phyloP scores from a whole-genome alignment of 228 moss, liverwort and hornwort genomes.

The Sphagnum fallax region DNA sequence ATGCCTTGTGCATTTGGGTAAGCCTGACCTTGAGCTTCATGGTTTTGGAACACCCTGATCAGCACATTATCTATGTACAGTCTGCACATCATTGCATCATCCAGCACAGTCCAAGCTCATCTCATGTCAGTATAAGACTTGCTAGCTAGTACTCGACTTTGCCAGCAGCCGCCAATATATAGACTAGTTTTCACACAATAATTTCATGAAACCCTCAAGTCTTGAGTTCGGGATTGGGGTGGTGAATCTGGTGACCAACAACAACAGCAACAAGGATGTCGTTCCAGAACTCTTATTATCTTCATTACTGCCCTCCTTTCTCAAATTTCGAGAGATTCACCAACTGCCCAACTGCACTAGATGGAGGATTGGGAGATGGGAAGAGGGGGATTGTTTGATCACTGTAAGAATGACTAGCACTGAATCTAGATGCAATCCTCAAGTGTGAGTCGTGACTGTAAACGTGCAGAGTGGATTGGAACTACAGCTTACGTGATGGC shows the following conservation, averaged over 20 bases:
- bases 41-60: slow-evolving; percentile 47
- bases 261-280: neutral
- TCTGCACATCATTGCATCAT: slow-evolving; percentile 9
- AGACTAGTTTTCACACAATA: too few relatives aligned
- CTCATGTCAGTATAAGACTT: too few relatives aligned
- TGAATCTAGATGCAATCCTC: neutral
- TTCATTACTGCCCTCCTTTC: too few relatives aligned
- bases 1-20: slow-evolving; percentile 48
- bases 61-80: slow-evolving; percentile 46
- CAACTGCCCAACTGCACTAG: too few relatives aligned
- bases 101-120: neutral
- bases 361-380: neutral
- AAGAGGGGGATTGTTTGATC: neutral
- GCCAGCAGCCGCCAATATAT: too few relatives aligned
- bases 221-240: neutral
- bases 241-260: neutral
- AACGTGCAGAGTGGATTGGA: neutral
- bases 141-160: too few relatives aligned
- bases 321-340: too few relatives aligned
- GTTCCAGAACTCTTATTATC: neutral
- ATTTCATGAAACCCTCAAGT: neutral
- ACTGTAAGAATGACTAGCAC: neutral
- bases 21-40: slow-evolving; percentile 30
- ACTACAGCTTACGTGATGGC: slow-evolving; percentile 28
- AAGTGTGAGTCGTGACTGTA: neutral